These are phyloP conservation scores for Lotmaria passim DNA, from an alignment of 208 protist species.

Conservation along the genomic window DNA sequence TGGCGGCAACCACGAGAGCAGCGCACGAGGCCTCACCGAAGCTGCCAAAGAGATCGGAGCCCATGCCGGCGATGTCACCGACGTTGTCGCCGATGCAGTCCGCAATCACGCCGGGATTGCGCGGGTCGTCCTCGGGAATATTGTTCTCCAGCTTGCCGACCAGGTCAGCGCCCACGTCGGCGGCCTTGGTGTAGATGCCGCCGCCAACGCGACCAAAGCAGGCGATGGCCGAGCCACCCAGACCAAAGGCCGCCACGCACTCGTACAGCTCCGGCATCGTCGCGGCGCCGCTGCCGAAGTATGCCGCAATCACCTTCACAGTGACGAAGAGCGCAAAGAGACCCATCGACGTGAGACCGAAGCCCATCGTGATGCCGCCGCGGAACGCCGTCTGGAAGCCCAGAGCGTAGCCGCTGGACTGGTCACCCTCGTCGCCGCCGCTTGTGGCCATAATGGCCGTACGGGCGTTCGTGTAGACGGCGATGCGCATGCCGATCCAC, in stretches of 20 bases:
- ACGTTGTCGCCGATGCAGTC: conserved; percentile 97
- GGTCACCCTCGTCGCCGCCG: conserved; percentile 59
- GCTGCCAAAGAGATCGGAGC: conserved; percentile 96
- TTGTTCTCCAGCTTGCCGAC: conserved; percentile 96
- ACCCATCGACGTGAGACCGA: conserved; percentile 84
- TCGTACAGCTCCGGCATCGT: conserved; percentile 70
- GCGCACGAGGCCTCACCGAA: conserved; percentile 96
- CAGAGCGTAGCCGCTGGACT: conserved; percentile 52
- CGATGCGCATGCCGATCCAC: conserved; percentile 92
- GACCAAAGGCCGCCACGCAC: conserved; percentile 94
- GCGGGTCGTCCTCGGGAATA: conserved; percentile 96
- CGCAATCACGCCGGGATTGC: conserved; percentile 96
- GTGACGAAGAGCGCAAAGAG: conserved; percentile 80
- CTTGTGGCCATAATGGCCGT: conserved; percentile 83
- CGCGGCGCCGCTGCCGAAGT: conserved; percentile 55
- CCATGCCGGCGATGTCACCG: conserved; percentile 95
- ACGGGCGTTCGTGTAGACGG: conserved; percentile 88
- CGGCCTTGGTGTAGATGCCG: conserved; percentile 97
- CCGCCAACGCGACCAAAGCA: conserved; percentile 96
- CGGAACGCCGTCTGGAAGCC: conserved; percentile 89
- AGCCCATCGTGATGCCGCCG: conserved; percentile 90
- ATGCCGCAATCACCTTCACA: conserved; percentile 64
- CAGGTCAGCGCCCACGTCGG: conserved; percentile 96
- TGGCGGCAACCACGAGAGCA: conserved; percentile 80
- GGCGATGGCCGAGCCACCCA: conserved; percentile 95